These are phyloP conservation scores for Ascochyta lentis DNA, from an alignment of 2,329 filamentous ascomycete genomes.

Conservation along the genomic window DNA sequence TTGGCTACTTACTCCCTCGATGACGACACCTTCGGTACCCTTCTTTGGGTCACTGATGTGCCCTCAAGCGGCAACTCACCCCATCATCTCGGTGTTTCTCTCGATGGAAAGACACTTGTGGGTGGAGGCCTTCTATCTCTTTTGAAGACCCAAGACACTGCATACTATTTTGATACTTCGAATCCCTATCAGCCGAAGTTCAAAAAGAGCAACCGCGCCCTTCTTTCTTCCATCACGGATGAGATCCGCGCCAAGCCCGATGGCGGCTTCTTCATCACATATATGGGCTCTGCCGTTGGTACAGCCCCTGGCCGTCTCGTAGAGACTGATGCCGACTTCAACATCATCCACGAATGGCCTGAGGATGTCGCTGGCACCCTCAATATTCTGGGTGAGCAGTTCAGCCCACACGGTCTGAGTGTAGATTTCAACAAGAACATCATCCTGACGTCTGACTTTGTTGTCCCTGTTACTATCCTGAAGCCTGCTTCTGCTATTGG, in stretches of 20 bases:
- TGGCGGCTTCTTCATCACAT: conserved; percentile 67
- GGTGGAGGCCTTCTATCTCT: conserved; percentile 66
- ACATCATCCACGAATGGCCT: conserved; percentile 69
- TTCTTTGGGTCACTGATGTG: conserved; percentile 65
- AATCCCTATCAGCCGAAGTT: conserved; percentile 66
- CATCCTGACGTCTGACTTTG: conserved; percentile 68
- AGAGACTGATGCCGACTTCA: conserved; percentile 65
- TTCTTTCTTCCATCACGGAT: conserved; percentile 66
- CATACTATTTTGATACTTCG: conserved; percentile 66
- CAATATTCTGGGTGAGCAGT: conserved; percentile 66
- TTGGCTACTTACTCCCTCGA: conserved; percentile 65
- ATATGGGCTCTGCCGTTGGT: conserved; percentile 66
- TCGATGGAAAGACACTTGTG: conserved; percentile 64
- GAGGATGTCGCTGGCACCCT: conserved; percentile 61
- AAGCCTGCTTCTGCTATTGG: conserved; percentile 61
- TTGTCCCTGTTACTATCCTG: conserved; percentile 66
- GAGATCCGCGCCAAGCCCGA: conserved; percentile 70
- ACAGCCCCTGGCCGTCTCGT: conserved; percentile 66
- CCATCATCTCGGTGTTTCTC: conserved; percentile 63
- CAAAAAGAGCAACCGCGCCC: conserved; percentile 65
- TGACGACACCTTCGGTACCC: conserved; percentile 67
- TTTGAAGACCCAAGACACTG: conserved; percentile 66
- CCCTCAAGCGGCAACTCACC: conserved; percentile 66
- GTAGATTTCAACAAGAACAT: conserved; percentile 65
- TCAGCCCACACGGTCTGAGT: conserved; percentile 66